Base-by-base conservation (phyloP, 176 grass and related monocot species). In the Urochloa ruziziensis region DNA sequence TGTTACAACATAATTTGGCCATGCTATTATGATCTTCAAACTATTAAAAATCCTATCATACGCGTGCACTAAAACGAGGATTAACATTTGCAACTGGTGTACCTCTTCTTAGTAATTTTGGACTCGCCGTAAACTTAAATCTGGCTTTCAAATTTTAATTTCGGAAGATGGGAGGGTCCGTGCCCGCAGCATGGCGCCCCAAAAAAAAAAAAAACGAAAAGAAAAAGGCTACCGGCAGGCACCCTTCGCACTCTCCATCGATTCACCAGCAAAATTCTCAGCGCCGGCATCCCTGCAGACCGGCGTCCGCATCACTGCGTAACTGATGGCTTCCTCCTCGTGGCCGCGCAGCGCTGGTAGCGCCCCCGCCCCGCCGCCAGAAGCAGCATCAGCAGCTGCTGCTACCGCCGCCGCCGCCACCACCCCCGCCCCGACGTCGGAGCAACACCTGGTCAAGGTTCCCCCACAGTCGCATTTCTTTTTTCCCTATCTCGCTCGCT, bases 191-290 rank as follows among this genome's bases (percentile, higher is more conserved):
- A 52, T 25, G 62, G 78, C 62, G 24, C 62, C 78, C 23, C 54
- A 81, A 81, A 81, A 69, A 81, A 81, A 80, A 80, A 27, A 68
- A 81, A 81, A 81, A n/a, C n/a, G n/a, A 68, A 81, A 81, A 81
- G 68, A 81, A 81, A 80, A 80, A 27, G 33, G 24, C 47, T 60
- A 77, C 36, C 32, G 33, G 60, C 77, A 67, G 30, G 25, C 77
- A 10, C 44, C 77, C 61, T 32, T 80, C 43, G 42, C 43, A 49
- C 21, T 35, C 73, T 75, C 74, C 43, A 34, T 32, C 61, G 77
- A 79, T 79, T 79, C 46, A 49, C 61, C 60, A 64, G 18, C 71
- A 49, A 80, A 48, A 35, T 79, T 65, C 59, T 65, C 30, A 25
- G 61, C 77, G 43, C 30, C 77, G 76, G 75, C 57, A 57, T 78